Conservation (phyloP, 1,139 yeast species). For the Wickerhamomyces sp. region DNA sequence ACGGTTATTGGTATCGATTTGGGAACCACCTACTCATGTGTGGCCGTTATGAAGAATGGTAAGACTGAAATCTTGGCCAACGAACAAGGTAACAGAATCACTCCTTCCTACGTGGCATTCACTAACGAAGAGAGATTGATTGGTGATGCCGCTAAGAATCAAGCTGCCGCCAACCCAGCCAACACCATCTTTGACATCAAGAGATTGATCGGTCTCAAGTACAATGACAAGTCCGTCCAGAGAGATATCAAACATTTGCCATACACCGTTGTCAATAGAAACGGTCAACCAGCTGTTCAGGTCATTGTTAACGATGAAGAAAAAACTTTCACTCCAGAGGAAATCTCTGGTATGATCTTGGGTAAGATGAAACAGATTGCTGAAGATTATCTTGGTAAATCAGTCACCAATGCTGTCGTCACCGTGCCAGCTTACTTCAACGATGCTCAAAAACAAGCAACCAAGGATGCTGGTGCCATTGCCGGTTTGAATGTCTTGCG, state of each 20-base stretch:
- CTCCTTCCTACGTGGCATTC: conserved; percentile 98
- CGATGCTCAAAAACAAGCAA: conserved; percentile 98
- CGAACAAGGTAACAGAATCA: conserved; percentile 99
- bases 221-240: conserved; percentile 86
- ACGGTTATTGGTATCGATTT: conserved; percentile 73
- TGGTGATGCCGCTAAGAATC: conserved; percentile 99
- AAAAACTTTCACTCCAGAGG: conserved; percentile 96
- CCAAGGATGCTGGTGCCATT: conserved; percentile 99
- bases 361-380: conserved; percentile 99
- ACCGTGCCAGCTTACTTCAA: conserved; percentile 99
- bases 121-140: conserved; percentile 96
- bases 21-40: conserved; percentile 99
- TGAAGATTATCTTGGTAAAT: conserved; percentile 90
- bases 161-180: conserved; percentile 95
- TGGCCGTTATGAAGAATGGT: conserved; percentile 87
- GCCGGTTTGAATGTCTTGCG: conserved; percentile 97
- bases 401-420: conserved; percentile 92
- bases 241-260: conserved; percentile 97
- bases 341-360: conserved; percentile 94
- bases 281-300: conserved; percentile 90
- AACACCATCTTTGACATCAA: conserved; percentile 98
- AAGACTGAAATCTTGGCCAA: conserved; percentile 94
- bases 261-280: conserved; percentile 82
- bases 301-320: conserved; percentile 91
- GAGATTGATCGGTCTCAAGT: conserved; percentile 97